Evolutionary conservation across 441 rosid species (phyloP).

Genomic region (Jatropha multifida): DNA sequence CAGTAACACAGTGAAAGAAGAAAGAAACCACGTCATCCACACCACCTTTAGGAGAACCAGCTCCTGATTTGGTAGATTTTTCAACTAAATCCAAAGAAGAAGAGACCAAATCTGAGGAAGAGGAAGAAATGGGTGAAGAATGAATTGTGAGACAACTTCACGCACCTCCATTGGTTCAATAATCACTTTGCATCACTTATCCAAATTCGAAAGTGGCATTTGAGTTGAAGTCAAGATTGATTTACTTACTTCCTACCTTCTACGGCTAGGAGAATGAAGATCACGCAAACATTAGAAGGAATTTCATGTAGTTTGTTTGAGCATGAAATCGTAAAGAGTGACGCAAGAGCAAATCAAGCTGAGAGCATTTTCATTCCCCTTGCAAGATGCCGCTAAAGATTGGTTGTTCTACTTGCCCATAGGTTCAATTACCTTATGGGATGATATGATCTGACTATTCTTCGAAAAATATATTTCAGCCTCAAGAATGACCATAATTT

Average conservation of each 20-base stretch:
- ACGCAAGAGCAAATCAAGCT: not conserved
- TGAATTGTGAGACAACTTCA: not conserved
- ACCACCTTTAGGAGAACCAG: too few species aligned
- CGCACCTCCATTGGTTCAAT: not conserved
- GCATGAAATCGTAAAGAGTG: not conserved
- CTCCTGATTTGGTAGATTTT: not conserved
- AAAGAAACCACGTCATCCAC: too few species aligned
- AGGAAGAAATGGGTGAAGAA: not conserved
- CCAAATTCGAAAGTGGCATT: not conserved
- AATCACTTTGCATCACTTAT: not conserved
- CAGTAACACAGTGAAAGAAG: too few species aligned
- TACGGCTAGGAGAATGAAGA: conserved; percentile 8
- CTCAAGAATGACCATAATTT: not conserved
- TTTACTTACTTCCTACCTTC: not conserved
- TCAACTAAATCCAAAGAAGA: too few species aligned
- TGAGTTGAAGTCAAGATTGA: not conserved
- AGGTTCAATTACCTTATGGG: not conserved
- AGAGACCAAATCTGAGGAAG: too few species aligned
- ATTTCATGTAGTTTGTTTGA: not conserved
- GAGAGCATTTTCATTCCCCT: not conserved
- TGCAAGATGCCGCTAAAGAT: not conserved
- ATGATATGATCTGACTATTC: not conserved
- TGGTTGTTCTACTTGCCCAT: not conserved
- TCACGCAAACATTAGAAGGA: not conserved
- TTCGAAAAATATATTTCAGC: not conserved